These are phyloP conservation scores for Xylariaceae sp. DNA, from an alignment of 2,329 filamentous ascomycete species.

Conservation along the genomic window DNA sequence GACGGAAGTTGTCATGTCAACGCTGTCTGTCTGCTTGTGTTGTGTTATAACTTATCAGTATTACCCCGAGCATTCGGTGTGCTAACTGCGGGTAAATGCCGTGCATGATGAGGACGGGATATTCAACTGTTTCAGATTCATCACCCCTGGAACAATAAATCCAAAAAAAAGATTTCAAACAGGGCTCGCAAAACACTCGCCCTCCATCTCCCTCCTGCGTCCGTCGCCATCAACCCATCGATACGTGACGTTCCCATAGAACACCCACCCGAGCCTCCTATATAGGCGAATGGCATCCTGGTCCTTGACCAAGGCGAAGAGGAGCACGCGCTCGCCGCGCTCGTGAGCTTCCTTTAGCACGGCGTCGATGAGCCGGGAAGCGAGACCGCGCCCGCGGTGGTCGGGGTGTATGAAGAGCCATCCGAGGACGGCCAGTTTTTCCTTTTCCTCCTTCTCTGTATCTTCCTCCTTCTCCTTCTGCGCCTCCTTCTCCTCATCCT, in stretches of 20 bases:
- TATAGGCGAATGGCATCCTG: slow-evolving; percentile 20
- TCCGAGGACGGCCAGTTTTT: slow-evolving; percentile 10
- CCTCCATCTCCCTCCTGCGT: slow-evolving; percentile 10
- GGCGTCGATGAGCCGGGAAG: slow-evolving; percentile 12
- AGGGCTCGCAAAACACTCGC: slow-evolving; percentile 16
- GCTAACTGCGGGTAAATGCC: too few species aligned
- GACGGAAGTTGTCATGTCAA: too few species aligned
- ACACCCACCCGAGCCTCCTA: slow-evolving; percentile 15
- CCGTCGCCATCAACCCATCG: slow-evolving; percentile 10
- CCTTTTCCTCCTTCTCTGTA: slow-evolving; percentile 7
- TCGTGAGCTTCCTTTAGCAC: slow-evolving; percentile 14
- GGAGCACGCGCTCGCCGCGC: slow-evolving; percentile 10
- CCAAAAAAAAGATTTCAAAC: too few species aligned
- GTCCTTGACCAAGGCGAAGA: slow-evolving; percentile 19
- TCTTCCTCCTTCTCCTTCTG: background rate
- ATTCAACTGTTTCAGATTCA: too few species aligned
- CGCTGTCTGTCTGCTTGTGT: too few species aligned
- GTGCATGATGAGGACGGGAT: too few species aligned
- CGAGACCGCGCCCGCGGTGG: slow-evolving; percentile 10
- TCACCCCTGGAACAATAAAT: too few species aligned
- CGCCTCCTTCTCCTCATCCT: slow-evolving; percentile 5
- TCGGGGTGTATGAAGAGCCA: slow-evolving; percentile 18
- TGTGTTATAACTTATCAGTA: too few species aligned
- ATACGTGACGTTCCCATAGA: slow-evolving; percentile 14
- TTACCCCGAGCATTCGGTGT: too few species aligned